Percentiles rank a stretch among this genome's conserved stretches.
Conservation (phyloP, 2,329 filamentous ascomycete genomes). For the Curvularia hawaiiensis region DNA sequence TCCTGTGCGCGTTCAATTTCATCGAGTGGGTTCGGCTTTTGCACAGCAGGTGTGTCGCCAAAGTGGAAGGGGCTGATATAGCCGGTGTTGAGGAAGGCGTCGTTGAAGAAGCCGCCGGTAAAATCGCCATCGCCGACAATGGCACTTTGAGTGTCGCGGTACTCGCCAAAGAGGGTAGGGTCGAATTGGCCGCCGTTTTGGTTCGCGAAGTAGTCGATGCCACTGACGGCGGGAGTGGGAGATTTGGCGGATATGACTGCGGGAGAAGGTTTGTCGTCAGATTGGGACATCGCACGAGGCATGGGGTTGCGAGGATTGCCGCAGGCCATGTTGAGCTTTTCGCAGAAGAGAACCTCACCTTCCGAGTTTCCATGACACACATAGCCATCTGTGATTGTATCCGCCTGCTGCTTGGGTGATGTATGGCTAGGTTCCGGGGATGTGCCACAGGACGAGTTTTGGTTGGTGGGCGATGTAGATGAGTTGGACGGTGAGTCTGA, state of each 20-base stretch:
- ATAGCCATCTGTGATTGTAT: constrained; percentile 51
- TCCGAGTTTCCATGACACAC: constrained; percentile 56
- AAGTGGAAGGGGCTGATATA: constrained; percentile 83
- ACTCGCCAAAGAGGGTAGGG: constrained; percentile 87
- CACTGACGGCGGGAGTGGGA: constrained; percentile 48
- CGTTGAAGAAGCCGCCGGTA: constrained; percentile 70
- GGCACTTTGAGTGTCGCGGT: constrained; percentile 87
- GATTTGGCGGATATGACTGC: constrained; percentile 44
- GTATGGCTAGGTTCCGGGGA: constrained; percentile 78
- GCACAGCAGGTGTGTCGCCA: constrained; percentile 50
- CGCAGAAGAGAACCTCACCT: constrained; percentile 60
- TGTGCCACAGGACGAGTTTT: constrained; percentile 69
- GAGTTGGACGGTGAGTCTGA: constrained; percentile 59
- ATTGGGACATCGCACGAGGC: constrained; percentile 54
- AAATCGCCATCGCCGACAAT: constrained; percentile 72
- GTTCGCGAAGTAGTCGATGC: constrained; percentile 75
- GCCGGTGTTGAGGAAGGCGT: constrained; percentile 78
- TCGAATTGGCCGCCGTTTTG: constrained; percentile 89
- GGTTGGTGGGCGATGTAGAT: constrained; percentile 56
- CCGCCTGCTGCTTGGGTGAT: constrained; percentile 74
- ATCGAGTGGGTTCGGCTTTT: constrained; percentile 70
- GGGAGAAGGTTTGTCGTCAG: constrained; percentile 48
- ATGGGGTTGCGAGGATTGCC: constrained; percentile 59
- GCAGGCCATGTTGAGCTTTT: constrained; percentile 62
- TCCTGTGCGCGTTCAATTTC: constrained; percentile 79